phyloP scores from a whole-genome alignment of 2,329 filamentous ascomycete genomes.

The Microcyclospora tardicrescens region DNA sequence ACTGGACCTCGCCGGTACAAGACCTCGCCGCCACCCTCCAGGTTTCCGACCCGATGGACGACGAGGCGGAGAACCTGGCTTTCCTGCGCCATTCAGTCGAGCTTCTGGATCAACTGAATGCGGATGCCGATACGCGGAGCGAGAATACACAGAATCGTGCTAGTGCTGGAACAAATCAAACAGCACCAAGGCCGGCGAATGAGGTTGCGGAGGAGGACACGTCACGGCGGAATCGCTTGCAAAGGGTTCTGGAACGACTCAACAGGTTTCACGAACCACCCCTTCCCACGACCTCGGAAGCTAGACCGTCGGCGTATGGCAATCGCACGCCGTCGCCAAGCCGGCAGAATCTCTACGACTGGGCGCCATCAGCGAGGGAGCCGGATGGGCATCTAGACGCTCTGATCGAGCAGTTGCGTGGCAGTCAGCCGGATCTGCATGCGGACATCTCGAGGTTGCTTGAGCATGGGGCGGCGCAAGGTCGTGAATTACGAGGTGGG shows the following conservation, averaged over 20 bases:
- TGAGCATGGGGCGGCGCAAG: constrained; percentile 11
- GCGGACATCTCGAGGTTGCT: constrained; percentile 27
- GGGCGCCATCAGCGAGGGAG: constrained; percentile 36
- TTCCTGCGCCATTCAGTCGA: constrained; percentile 35
- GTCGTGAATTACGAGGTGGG: constrained; percentile 14
- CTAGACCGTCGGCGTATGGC: constrained; percentile 33
- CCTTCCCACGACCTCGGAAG: constrained; percentile 7
- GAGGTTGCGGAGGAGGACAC: constrained; percentile 23
- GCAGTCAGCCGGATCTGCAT: constrained; percentile 24
- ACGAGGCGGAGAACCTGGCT: constrained; percentile 35
- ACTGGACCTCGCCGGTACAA: constrained; percentile 26
- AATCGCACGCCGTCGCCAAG: constrained; percentile 37
- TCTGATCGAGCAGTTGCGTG: constrained; percentile 28
- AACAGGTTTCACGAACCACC: constrained; percentile 30
- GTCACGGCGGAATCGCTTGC: constrained; percentile 28
- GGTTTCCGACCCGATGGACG: constrained; percentile 24
- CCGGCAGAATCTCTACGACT: constrained; percentile 45
- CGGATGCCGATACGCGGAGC: not conserved
- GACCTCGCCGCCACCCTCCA: constrained; percentile 39
- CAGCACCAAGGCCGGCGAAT: constrained; percentile 1
- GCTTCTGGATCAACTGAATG: constrained; percentile 11
- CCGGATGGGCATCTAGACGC: constrained; percentile 26
- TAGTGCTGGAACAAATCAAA: not conserved
- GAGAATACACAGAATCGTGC: no score
- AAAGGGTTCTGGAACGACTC: constrained; percentile 33